Conservation (phyloP, 2,329 filamentous ascomycete genomes). For the Arthrobotrys sinensis region DNA sequence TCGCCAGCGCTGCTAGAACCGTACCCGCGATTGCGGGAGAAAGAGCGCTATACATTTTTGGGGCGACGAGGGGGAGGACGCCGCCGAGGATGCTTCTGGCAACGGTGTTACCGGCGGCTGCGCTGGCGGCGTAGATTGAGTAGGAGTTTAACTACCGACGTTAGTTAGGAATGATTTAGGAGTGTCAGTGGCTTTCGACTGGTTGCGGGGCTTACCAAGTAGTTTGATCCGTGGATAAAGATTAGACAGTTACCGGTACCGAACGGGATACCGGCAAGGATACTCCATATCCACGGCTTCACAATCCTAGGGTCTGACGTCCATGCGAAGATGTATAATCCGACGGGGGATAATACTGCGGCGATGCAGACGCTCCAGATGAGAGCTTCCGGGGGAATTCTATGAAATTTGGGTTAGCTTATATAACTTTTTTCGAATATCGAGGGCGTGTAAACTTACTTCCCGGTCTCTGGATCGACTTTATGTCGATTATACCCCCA, state of each 20-base stretch:
- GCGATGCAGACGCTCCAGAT: conserved; percentile 85
- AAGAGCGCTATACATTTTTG: conserved; percentile 78
- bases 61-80: conserved; percentile 81
- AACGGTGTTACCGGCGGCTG: conserved; percentile 84
- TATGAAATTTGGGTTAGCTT: conserved; percentile 62
- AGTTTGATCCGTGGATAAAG: conserved; percentile 87
- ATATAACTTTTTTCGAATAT: background rate
- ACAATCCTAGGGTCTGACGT: conserved; percentile 86
- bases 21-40: conserved; percentile 70
- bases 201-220: conserved; percentile 73
- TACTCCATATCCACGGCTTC: conserved; percentile 78
- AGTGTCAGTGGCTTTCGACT: too few species aligned
- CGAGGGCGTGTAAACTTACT: conserved; percentile 64
- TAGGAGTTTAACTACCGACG: conserved; percentile 71
- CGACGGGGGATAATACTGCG: conserved; percentile 80
- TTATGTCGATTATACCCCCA: conserved; percentile 83
- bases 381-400: conserved; percentile 79
- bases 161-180: background rate
- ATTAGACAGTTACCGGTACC: conserved; percentile 82
- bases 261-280: conserved; percentile 84
- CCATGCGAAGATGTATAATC: conserved; percentile 90
- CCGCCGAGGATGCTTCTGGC: conserved; percentile 80
- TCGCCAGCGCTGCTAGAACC: conserved; percentile 78
- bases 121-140: conserved; percentile 84
- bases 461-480: conserved; percentile 81